Percentiles rank a stretch among this genome's conserved stretches.
Conservation (phyloP, 768 basidiomycete genomes). For the Tylopilus subfusipes region DNA sequence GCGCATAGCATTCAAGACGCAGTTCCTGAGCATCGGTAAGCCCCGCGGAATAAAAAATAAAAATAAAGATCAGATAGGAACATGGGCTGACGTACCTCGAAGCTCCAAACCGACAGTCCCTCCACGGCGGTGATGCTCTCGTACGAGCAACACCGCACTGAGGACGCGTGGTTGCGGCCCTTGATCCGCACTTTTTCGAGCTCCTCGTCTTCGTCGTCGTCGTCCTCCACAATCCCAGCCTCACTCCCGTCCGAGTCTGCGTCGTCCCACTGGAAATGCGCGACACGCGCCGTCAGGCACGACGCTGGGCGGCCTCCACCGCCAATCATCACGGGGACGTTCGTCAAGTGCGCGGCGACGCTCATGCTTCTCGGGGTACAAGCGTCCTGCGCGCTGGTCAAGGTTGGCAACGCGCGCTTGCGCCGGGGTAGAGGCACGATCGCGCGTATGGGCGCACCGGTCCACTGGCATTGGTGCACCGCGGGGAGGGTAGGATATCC, state of each 20-base stretch:
- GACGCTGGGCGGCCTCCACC: no score
- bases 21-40: constrained; percentile 18
- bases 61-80: not conserved
- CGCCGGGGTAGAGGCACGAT: constrained; percentile 21
- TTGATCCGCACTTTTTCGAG: not conserved
- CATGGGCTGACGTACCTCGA: constrained; percentile 19
- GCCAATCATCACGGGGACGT: no score
- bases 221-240: not conserved
- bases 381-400: not conserved
- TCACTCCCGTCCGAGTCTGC: not conserved
- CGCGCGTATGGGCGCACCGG: constrained; percentile 24
- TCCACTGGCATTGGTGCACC: constrained; percentile 6
- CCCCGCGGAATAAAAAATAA: not conserved
- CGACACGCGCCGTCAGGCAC: no score
- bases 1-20: constrained; percentile 31
- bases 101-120: constrained; percentile 26
- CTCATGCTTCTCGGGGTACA: not conserved
- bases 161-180: not conserved
- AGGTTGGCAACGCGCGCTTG: not conserved
- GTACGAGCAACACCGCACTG: constrained; percentile 12
- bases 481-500: not conserved
- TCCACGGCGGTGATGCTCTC: constrained; percentile 28
- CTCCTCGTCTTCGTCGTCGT: not conserved
- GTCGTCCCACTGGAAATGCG: not conserved
- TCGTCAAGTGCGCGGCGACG: no score